A percentile compares a stretch with the other conserved stretches of the same genome.
Conservation (phyloP, 2,329 filamentous ascomycete species). For the Parastagonospora nodorum region DNA sequence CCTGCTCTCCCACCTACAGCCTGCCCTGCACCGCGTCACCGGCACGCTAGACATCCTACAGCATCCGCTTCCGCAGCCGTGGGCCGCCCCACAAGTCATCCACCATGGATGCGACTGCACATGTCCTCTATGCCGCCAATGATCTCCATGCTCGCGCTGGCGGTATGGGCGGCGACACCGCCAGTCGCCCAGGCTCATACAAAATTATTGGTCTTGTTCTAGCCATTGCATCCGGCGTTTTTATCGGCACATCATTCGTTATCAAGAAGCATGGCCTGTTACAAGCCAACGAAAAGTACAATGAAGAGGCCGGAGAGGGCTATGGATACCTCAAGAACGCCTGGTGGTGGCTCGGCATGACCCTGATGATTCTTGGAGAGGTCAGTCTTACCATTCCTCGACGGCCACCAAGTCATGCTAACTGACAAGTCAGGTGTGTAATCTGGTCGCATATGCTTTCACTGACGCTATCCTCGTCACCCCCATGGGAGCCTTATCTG, state of each 20-base stretch:
- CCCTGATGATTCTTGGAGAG: conserved; percentile 93
- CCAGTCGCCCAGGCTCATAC: conserved; percentile 63
- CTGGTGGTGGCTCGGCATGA: conserved; percentile 97
- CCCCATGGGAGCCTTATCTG: conserved; percentile 85
- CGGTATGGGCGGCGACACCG: conserved; percentile 31
- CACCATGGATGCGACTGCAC: conserved; percentile 51
- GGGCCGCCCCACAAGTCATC: conserved; percentile 14
- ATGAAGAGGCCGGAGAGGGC: conserved; percentile 92
- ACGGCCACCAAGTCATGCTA: neutral
- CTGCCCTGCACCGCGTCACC: conserved; percentile 11
- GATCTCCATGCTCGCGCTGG: conserved; percentile 54
- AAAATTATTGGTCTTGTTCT: conserved; percentile 87
- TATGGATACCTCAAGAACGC: conserved; percentile 96
- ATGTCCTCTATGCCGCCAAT: conserved; percentile 48
- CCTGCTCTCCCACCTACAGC: conserved; percentile 1
- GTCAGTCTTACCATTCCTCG: conserved; percentile 55
- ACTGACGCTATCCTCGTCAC: conserved; percentile 96
- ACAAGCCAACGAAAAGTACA: conserved; percentile 93
- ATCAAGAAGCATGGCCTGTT: conserved; percentile 92
- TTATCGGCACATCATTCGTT: conserved; percentile 94
- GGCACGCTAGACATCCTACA: conserved; percentile 19
- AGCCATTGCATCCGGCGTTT: conserved; percentile 83
- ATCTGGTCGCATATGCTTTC: conserved; percentile 96
- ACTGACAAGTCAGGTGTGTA: conserved; percentile 54
- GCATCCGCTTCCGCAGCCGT: conserved; percentile 4